Evolutionary conservation across 495 filamentous ascomycete species (phyloP).

Genomic region (Hyaloscypha finlandica): DNA sequence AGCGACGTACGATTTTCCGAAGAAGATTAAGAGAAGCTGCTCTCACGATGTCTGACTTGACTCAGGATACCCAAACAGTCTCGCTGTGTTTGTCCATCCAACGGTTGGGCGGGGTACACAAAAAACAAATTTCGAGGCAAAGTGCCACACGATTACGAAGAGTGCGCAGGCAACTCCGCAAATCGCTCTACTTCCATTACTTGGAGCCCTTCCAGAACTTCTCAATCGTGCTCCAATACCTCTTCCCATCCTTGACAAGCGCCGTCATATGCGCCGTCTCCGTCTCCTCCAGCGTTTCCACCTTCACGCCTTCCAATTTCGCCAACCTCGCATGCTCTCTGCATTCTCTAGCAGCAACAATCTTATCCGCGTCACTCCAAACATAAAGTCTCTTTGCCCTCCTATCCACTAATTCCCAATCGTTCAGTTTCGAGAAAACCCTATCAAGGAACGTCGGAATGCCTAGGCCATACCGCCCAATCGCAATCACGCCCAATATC

Average conservation of each 20-base stretch:
- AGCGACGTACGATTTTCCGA: no score
- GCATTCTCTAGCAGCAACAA: conserved; percentile 39
- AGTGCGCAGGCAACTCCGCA: no score
- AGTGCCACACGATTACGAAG: no score
- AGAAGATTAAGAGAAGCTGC: no score
- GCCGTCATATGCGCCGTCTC: conserved; percentile 41
- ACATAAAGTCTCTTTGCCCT: conserved; percentile 36
- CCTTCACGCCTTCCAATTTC: conserved; percentile 30
- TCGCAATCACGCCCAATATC: neutral
- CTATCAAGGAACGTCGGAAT: conserved; percentile 30
- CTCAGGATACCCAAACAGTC: no score
- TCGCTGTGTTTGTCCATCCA: no score
- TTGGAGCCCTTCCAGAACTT: conserved; percentile 30
- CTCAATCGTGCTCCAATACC: conserved; percentile 39
- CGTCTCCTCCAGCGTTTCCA: conserved; percentile 35
- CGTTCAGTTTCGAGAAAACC: conserved; percentile 33
- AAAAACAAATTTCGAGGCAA: no score
- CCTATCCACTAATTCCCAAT: conserved; percentile 25
- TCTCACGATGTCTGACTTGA: no score
- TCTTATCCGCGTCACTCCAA: conserved; percentile 42
- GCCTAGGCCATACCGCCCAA: neutral
- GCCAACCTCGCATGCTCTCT: conserved; percentile 37
- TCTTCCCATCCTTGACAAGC: conserved; percentile 36
- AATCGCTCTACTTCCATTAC: neutral
- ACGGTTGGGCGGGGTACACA: no score